Percentiles rank a stretch among this genome's conserved stretches.
phyloP scores from a whole-genome alignment of 2,329 filamentous ascomycete genomes.

The Fusarium siculi region DNA sequence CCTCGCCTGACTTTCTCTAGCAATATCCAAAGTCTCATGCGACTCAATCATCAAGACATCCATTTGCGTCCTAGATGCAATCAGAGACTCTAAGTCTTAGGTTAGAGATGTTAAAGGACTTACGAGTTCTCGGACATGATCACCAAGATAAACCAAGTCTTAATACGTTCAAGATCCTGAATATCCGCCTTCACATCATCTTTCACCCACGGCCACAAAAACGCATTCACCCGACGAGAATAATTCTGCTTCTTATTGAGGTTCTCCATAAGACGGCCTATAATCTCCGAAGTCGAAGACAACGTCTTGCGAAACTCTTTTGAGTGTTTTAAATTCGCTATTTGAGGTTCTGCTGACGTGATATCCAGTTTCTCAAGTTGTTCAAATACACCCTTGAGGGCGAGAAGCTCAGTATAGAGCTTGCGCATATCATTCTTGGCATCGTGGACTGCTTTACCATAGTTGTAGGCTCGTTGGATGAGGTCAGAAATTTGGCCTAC shows the following conservation, averaged over 20 bases:
- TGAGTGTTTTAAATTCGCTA: fast-evolving
- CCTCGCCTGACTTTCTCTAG: not conserved
- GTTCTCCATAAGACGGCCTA: not conserved
- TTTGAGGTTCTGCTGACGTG: fast-evolving
- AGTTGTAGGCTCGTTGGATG: not conserved
- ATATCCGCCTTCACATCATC: not conserved
- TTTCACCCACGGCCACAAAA: not conserved
- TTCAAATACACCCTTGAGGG: fast-evolving
- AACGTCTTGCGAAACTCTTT: not conserved
- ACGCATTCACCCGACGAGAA: not conserved
- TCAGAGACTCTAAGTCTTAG: fast-evolving
- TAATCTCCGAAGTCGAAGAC: fast-evolving
- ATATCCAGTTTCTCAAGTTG: fast-evolving
- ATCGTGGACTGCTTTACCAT: not conserved
- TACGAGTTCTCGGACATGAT: not conserved
- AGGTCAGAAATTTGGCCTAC: not conserved
- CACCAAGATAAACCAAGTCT: not conserved
- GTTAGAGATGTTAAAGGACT: fast-evolving
- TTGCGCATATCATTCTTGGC: not conserved
- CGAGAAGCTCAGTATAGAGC: not conserved
- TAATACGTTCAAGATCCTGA: not conserved
- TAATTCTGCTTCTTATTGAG: not conserved
- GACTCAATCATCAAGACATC: not conserved
- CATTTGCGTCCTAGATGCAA: fast-evolving
- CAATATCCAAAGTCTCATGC: not conserved